Evolutionary conservation across 2,329 filamentous ascomycete species (phyloP).

Genomic region (Amylocarpus encephaloides): DNA sequence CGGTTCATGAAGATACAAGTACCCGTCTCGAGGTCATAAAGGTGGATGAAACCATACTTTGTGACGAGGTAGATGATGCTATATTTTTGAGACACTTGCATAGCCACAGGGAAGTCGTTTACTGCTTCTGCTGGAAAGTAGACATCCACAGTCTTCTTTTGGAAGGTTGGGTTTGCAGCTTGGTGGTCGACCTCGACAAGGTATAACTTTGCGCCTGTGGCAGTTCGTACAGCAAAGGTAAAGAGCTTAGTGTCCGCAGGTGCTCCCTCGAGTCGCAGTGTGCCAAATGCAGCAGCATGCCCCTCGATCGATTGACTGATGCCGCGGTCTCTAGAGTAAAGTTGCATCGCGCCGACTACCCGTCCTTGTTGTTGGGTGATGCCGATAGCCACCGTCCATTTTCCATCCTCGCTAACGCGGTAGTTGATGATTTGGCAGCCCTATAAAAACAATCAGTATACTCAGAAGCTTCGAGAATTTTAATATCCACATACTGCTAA

Average conservation of each 20-base stretch:
- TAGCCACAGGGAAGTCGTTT: slow-evolving; percentile 96
- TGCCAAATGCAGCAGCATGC: slow-evolving; percentile 91
- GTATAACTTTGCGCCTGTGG: slow-evolving; percentile 88
- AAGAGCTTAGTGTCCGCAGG: slow-evolving; percentile 91
- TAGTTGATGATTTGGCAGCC: slow-evolving; percentile 99
- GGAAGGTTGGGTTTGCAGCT: slow-evolving; percentile 79
- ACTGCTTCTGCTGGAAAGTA: slow-evolving; percentile 94
- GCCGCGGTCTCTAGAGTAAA: slow-evolving; percentile 91
- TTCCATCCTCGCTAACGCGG: slow-evolving; percentile 87
- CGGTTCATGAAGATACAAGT: slow-evolving; percentile 99
- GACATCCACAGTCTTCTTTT: slow-evolving; percentile 95
- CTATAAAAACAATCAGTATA: slow-evolving; percentile 39
- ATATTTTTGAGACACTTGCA: slow-evolving; percentile 96
- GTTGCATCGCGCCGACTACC: slow-evolving; percentile 92
- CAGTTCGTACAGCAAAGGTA: slow-evolving; percentile 88
- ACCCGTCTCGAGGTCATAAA: slow-evolving; percentile 95
- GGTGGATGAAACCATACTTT: slow-evolving; percentile 98
- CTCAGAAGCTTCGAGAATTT: not conserved
- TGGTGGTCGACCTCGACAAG: slow-evolving; percentile 96
- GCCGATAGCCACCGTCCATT: slow-evolving; percentile 97
- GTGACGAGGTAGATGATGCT: slow-evolving; percentile 96
- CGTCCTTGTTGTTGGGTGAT: slow-evolving; percentile 91
- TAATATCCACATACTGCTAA: slow-evolving; percentile 58
- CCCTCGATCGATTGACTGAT: slow-evolving; percentile 98
- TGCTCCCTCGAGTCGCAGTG: slow-evolving; percentile 80